Evolutionary conservation across 2,329 filamentous ascomycete species (phyloP).

Genomic region (Calonectria ilicicola): DNA sequence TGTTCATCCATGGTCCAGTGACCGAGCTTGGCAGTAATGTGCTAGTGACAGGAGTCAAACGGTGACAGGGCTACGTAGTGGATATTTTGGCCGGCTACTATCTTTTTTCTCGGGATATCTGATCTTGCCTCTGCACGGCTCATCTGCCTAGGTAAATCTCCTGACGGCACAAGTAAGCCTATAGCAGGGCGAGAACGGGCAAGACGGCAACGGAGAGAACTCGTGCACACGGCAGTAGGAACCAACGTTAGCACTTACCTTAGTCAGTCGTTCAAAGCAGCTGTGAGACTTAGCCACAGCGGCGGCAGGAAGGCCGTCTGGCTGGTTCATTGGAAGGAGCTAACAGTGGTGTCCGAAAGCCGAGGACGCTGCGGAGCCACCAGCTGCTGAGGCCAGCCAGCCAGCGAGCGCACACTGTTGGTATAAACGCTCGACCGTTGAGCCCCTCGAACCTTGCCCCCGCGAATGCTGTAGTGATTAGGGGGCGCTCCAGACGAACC

Average conservation of each 20-base stretch:
- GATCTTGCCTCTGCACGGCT: background rate
- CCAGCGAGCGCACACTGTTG: slow-evolving; percentile 13
- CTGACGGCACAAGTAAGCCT: background rate
- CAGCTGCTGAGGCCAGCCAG: background rate
- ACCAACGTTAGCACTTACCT: slow-evolving; percentile 18
- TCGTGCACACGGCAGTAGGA: slow-evolving; percentile 12
- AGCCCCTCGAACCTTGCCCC: slow-evolving; percentile 21
- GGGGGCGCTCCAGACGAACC: slow-evolving; percentile 21
- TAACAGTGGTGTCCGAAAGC: slow-evolving; percentile 27
- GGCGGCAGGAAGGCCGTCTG: background rate
- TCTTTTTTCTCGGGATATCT: background rate
- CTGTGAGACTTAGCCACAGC: slow-evolving; percentile 7
- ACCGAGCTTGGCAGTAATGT: background rate
- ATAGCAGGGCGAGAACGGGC: background rate
- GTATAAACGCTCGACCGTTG: slow-evolving; percentile 37
- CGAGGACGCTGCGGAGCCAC: slow-evolving; percentile 26
- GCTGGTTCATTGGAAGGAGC: slow-evolving; percentile 15
- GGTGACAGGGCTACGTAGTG: slow-evolving; percentile 14
- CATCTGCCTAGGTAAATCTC: background rate
- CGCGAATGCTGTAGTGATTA: slow-evolving; percentile 14
- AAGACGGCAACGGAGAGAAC: slow-evolving; percentile 4
- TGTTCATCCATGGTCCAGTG: slow-evolving; percentile 16
- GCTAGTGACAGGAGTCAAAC: slow-evolving; percentile 17
- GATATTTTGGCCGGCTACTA: background rate
- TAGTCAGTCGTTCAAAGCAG: slow-evolving; percentile 7